phyloP scores from a whole-genome alignment of 2,329 filamentous ascomycete species.

The Teratosphaeriaceae sp. region DNA sequence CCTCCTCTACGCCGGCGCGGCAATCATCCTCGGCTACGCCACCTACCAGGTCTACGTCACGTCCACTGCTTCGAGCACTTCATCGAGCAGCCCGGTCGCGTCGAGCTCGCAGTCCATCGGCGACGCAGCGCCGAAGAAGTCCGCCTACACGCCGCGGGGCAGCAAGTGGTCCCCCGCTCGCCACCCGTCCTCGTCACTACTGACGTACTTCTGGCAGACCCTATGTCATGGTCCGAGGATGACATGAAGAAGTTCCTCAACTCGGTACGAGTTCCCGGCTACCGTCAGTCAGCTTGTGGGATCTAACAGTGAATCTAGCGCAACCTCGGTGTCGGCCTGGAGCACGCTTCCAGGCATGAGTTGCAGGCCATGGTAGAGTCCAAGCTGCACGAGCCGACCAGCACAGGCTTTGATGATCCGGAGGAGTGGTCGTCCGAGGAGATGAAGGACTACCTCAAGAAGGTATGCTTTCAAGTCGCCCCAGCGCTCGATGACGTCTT shows the following conservation, averaged over 20 bases:
- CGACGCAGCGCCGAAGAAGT: neutral
- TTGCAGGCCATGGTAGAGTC: conserved; percentile 3
- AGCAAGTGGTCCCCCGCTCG: neutral
- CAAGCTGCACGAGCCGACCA: conserved; percentile 1
- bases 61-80: neutral
- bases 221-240: neutral
- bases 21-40: conserved; percentile 1
- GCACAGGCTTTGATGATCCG: conserved; percentile 1
- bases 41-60: conserved; percentile 3
- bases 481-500: neutral
- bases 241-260: conserved; percentile 1
- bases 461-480: neutral
- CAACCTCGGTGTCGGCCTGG: neutral
- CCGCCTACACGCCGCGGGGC: neutral
- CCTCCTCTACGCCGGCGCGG: conserved; percentile 1
- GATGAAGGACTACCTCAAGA: neutral
- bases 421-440: conserved; percentile 2
- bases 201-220: neutral
- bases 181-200: neutral
- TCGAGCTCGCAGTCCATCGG: neutral
- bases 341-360: conserved; percentile 1
- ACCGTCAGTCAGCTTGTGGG: neutral
- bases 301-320: neutral
- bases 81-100: neutral
- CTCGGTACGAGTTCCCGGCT: neutral